Evolutionary conservation across 2,329 filamentous ascomycete species (phyloP), one percentile per base, ranked within the genome.

Genomic region (Colletotrichum cuscutae): DNA sequence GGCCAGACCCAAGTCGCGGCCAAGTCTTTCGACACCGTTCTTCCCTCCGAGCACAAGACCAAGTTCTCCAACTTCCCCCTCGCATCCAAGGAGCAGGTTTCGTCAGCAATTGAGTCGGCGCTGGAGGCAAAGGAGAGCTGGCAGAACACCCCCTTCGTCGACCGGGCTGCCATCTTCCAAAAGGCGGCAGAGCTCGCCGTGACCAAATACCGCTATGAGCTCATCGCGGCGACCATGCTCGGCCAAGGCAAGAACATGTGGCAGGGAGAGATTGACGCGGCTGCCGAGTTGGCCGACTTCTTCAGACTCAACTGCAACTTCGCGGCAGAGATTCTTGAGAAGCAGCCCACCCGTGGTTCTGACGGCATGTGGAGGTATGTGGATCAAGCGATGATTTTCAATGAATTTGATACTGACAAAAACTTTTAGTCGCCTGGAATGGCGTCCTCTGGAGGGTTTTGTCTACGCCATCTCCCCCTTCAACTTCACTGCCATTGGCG

Each of bases 171-270:
- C 69, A 89, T 98, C 80, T 98, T 98, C 86, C 90, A 98, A 79
- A 98, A 98, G 88, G 96, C 97, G 2, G 96, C 96, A 35, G 95
- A 98, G 81, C 87, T 98, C 75, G 90, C 98, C 77, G 88, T 93
- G 66, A 93, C 90, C 75, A 98, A 98, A 86, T 98, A 98, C 85
- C 91, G 97, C 80, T 98, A 98, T 84, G 95, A 98, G 69, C 90
- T 98, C 78, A 97, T 98, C 93, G 96, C 97, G 7, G 91, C 95
- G 56, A 98, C 97, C 13, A 98, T 98, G 91, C 87, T 98, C 37
- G 97, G 96, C 74, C 96, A 99, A 85, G 96, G 97, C 79, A 98
- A 98, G 90, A 98, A 98, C 82, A 95, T 94, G 61, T 98, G 95
- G 95, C 96, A 98, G 84, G 96, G 96, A n/a, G 96, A 98, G 88